A percentile compares a stretch with the other conserved stretches of the same genome.
Conservation (phyloP, 2,329 filamentous ascomycete genomes). For the Phyllosticta capitalensis region DNA sequence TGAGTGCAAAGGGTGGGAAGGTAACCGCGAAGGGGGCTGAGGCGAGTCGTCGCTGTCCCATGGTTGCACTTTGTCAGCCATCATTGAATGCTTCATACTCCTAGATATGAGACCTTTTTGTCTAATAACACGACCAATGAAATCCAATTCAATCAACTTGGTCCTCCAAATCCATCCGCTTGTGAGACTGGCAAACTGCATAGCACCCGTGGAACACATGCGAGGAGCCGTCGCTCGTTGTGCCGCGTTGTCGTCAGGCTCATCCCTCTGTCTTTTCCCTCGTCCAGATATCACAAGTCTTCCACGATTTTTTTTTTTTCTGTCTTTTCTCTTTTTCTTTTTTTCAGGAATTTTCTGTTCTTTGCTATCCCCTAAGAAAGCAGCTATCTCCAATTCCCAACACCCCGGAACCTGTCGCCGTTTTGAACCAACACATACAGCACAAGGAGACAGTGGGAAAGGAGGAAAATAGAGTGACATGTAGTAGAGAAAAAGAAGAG, state of each 20-base stretch:
- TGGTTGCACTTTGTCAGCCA: not conserved
- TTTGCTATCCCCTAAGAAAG: not conserved
- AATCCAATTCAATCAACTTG: not conserved
- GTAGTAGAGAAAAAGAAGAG: not conserved
- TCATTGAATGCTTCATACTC: not conserved
- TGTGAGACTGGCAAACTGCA: not conserved
- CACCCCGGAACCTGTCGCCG: conserved; percentile 7
- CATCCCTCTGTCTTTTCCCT: not conserved
- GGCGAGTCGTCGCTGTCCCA: not conserved
- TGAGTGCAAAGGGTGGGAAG: not conserved
- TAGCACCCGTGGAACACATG: not conserved
- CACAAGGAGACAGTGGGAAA: conserved; percentile 1
- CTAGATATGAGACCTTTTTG: not conserved
- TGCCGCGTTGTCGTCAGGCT: not conserved
- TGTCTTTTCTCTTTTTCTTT: not conserved
- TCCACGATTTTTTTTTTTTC: not conserved
- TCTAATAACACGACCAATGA: not conserved
- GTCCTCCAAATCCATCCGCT: not conserved
- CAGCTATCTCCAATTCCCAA: conserved; percentile 10
- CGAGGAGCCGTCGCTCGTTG: not conserved
- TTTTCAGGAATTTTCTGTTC: not conserved
- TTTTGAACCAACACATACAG: conserved; percentile 6
- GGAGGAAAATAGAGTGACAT: not conserved
- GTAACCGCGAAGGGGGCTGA: not conserved
- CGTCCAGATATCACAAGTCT: not conserved